Conservation (phyloP, 2,329 filamentous ascomycete genomes). For the Diplodia scrobiculata region DNA sequence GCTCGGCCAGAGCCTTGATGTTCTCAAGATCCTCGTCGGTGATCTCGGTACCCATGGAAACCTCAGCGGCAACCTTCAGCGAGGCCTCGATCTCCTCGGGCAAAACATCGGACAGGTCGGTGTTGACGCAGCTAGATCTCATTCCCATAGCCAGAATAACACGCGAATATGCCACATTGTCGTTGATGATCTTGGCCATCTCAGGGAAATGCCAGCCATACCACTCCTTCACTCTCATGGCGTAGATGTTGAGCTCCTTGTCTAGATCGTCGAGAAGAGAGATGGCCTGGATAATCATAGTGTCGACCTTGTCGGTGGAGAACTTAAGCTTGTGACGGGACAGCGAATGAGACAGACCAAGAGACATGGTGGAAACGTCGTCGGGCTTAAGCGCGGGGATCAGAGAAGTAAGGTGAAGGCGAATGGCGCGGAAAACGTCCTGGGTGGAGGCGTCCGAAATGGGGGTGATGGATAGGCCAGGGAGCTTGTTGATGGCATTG, state of each 20-base stretch:
- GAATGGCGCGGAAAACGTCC: conserved; percentile 92
- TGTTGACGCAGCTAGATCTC: conserved; percentile 73
- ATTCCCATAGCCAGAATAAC: conserved; percentile 88
- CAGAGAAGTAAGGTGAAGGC: conserved; percentile 83
- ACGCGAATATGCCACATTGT: conserved; percentile 91
- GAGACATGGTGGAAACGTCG: conserved; percentile 89
- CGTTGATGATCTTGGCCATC: conserved; percentile 93
- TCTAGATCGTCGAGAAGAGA: conserved; percentile 86
- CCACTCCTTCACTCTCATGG: conserved; percentile 99
- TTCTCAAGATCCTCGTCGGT: conserved; percentile 88
- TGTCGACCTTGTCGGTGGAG: conserved; percentile 96
- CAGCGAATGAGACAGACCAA: conserved; percentile 95
- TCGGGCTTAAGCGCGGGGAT: conserved; percentile 84
- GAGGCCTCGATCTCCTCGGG: conserved; percentile 92
- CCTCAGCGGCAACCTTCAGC: conserved; percentile 91
- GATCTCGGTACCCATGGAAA: conserved; percentile 98
- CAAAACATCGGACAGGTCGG: conserved; percentile 83
- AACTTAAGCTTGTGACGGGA: conserved; percentile 94
- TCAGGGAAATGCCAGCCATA: conserved; percentile 99
- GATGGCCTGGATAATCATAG: conserved; percentile 98
- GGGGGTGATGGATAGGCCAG: conserved; percentile 79
- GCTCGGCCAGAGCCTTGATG: conserved; percentile 86
- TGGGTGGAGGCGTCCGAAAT: conserved; percentile 79
- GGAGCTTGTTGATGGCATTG: conserved; percentile 88
- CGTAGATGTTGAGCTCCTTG: conserved; percentile 98